phyloP scores from a whole-genome alignment of 768 basidiomycete species.

The Boletus reticuloceps region DNA sequence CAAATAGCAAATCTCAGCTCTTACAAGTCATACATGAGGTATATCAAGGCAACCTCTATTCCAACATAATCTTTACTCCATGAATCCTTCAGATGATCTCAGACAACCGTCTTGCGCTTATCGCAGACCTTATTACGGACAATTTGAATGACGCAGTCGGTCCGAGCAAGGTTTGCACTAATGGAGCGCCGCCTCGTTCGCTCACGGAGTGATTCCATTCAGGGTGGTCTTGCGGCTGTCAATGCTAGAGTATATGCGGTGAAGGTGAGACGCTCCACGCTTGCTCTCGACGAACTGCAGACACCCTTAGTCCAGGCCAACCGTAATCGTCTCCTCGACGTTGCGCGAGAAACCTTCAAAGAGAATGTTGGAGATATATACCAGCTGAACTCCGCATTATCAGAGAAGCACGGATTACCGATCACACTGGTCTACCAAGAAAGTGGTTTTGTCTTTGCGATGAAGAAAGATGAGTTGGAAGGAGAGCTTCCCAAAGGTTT shows the following conservation, averaged over 20 bases:
- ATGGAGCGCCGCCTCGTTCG: not conserved
- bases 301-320: slow-evolving; percentile 50
- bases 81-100: slow-evolving; percentile 55
- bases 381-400: slow-evolving; percentile 55
- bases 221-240: slow-evolving; percentile 72
- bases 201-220: not conserved
- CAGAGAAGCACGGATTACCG: slow-evolving; percentile 63
- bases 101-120: slow-evolving; percentile 66
- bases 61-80: not conserved
- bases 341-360: slow-evolving; percentile 91
- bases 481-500: slow-evolving; percentile 64
- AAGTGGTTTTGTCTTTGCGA: slow-evolving; percentile 65
- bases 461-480: slow-evolving; percentile 59
- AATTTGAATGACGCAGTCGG: slow-evolving; percentile 73
- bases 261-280: slow-evolving; percentile 39
- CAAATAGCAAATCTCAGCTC: slow-evolving; percentile 55
- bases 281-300: not conserved
- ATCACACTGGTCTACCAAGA: slow-evolving; percentile 70
- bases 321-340: slow-evolving; percentile 81
- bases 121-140: slow-evolving; percentile 56
- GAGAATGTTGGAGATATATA: slow-evolving; percentile 91
- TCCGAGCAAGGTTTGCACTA: slow-evolving; percentile 50
- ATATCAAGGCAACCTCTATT: slow-evolving; percentile 2
- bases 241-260: slow-evolving; percentile 90
- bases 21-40: slow-evolving; percentile 64